Base-by-base conservation (phyloP, 495 filamentous ascomycete genomes). In the Staphylotrichum longicolle region DNA sequence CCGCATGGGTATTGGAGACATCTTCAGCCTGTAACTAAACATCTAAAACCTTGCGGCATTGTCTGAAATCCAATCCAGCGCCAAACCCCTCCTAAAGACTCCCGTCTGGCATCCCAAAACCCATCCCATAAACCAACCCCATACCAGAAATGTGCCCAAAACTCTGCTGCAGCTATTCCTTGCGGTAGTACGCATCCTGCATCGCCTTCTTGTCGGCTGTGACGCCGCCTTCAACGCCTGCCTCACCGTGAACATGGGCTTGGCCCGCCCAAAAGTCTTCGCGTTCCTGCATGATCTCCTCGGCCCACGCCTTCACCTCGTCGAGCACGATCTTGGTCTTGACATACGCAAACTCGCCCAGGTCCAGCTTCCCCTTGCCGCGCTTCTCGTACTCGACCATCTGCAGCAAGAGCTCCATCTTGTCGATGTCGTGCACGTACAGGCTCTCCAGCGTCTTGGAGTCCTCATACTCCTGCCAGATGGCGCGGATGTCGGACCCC, bases 351-450 rank as follows among this genome's bases (percentile, higher is more conserved):
- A 98, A 98, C 75, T 98, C 94, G 32, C 86, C 82, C 47, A 98
- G 78, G 72, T 97, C 91, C 56, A 90, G 72, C 64, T 75, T 63
- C 48, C 83, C 80, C 40, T 86, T 72, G 34, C 83, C 75, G 11
- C 79, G 76, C 66, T 88, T 90, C 83, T 98, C 94, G 71, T 98
- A 98, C 73, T 98, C 94, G 27, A 96, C 79, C 88, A 96, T 96
- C 78, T 98, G 94, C 71, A 94, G 74, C 49, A 98, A 72, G 42
- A 98, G 77, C 77, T 98, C 94, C 72, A 98, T 86, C 82, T 97
- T 96, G 74, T 98, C 94, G 58, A 98, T 84, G 77, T 98, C 94
- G 68, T 98, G 94, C 14, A 98, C 95, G 63, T 91, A 98, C 62
- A 85, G 76, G 57, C 88, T 87, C 74, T 98, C 92, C 42, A 85